These are phyloP conservation scores for Benincasa hispida DNA, from an alignment of 306 rosid species.

Conservation along the genomic window DNA sequence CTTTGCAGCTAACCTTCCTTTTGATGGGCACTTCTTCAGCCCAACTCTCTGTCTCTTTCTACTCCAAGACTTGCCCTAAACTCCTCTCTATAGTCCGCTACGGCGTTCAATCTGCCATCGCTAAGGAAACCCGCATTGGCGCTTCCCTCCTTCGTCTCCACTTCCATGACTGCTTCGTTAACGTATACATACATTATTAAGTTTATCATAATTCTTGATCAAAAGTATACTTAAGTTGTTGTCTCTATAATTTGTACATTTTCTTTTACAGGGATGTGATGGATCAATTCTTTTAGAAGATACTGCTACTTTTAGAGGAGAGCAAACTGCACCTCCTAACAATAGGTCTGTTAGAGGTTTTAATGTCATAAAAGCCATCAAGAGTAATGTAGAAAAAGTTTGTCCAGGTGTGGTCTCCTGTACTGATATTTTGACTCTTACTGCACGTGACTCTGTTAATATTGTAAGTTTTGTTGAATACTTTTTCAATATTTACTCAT, in stretches of 20 bases:
- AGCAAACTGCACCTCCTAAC: slow-evolving; percentile 61
- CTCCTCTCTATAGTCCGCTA: slow-evolving; percentile 23
- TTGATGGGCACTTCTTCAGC: slow-evolving; percentile 24
- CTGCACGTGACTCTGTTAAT: slow-evolving; percentile 44
- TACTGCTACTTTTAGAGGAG: slow-evolving; percentile 39
- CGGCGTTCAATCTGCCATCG: slow-evolving; percentile 38
- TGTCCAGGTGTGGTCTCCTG: slow-evolving; percentile 71
- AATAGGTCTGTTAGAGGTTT: slow-evolving; percentile 44
- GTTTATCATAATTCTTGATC: not conserved
- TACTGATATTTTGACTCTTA: slow-evolving; percentile 69
- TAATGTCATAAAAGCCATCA: slow-evolving; percentile 43
- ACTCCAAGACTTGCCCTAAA: slow-evolving; percentile 44
- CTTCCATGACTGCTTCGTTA: slow-evolving; percentile 77
- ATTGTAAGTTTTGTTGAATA: not conserved
- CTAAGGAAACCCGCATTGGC: slow-evolving; percentile 53
- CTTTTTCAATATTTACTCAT: not conserved
- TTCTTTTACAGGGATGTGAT: slow-evolving; percentile 64
- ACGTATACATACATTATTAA: slow-evolving; percentile 22
- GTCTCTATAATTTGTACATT: not conserved
- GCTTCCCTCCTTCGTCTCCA: slow-evolving; percentile 74
- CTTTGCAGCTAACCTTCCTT: not conserved
- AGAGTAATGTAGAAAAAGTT: slow-evolving; percentile 29
- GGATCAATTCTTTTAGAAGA: slow-evolving; percentile 68
- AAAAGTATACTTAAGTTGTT: not conserved
- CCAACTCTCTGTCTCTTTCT: slow-evolving; percentile 35